phyloP scores from a whole-genome alignment of 2,329 filamentous ascomycete genomes.

The Epicoccum nigrum region DNA sequence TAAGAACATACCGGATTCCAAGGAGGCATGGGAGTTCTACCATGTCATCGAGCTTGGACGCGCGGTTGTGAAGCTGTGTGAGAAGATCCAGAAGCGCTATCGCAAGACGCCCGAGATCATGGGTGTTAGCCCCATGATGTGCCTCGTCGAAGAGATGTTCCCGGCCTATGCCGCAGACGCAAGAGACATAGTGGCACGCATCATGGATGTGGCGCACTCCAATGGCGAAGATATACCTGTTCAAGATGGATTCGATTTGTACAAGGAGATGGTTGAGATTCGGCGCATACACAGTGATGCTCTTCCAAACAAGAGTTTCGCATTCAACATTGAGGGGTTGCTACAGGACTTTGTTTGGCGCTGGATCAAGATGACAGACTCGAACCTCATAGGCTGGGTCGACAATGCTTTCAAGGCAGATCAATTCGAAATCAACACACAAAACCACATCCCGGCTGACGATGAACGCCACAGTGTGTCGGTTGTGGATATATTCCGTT shows the following conservation, averaged over 20 bases:
- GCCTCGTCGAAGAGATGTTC: constrained; percentile 82
- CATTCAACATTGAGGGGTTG: constrained; percentile 84
- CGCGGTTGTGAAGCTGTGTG: constrained; percentile 80
- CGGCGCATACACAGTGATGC: constrained; percentile 78
- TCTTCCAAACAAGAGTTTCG: constrained; percentile 74
- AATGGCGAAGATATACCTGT: constrained; percentile 78
- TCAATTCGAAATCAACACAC: constrained; percentile 75
- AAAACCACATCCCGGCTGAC: constrained; percentile 70
- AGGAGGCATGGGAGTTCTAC: constrained; percentile 86
- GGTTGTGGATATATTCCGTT: constrained; percentile 88
- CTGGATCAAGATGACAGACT: constrained; percentile 84
- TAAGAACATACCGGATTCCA: constrained; percentile 77
- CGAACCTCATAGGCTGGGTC: constrained; percentile 80
- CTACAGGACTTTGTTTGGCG: constrained; percentile 94
- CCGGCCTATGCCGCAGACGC: constrained; percentile 91
- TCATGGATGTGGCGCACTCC: constrained; percentile 74
- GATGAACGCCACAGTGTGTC: constrained; percentile 91
- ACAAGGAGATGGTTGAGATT: constrained; percentile 85
- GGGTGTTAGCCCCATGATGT: constrained; percentile 71
- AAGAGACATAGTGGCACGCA: constrained; percentile 79
- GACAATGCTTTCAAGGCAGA: constrained; percentile 92
- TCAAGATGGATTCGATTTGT: constrained; percentile 92
- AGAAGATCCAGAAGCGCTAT: constrained; percentile 92
- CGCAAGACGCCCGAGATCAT: constrained; percentile 85
- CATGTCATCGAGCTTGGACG: constrained; percentile 91